These are phyloP conservation scores for Melampsora larici-populina DNA, from an alignment of 1,284 basidiomycete genomes.

Conservation along the genomic window DNA sequence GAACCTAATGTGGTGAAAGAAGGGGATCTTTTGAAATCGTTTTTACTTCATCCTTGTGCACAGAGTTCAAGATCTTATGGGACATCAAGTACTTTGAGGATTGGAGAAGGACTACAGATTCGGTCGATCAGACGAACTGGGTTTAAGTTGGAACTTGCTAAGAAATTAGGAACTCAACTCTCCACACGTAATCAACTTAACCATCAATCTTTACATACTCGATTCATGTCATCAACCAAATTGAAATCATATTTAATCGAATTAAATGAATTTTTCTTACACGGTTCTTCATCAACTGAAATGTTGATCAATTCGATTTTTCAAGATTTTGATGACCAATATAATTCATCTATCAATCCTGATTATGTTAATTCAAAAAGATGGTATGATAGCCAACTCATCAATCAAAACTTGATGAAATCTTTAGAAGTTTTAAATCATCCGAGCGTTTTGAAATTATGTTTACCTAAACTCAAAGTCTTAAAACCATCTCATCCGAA, in stretches of 20 bases:
- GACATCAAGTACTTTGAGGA: too few species aligned
- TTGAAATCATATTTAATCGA: conserved; percentile 11
- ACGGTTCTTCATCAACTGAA: background rate
- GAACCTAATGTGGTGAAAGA: too few species aligned
- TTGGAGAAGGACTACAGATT: too few species aligned
- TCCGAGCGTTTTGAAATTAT: background rate
- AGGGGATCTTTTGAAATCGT: too few species aligned
- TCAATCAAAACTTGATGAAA: conserved; percentile 15
- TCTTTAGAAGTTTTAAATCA: conserved; percentile 9
- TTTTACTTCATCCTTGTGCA: too few species aligned
- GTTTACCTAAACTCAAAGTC: conserved; percentile 20
- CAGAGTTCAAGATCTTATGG: too few species aligned
- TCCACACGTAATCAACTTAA: background rate
- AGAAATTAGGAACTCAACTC: too few species aligned
- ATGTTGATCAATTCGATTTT: conserved; percentile 20
- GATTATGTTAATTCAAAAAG: background rate
- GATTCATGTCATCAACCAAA: conserved; percentile 10
- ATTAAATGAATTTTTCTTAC: conserved; percentile 33
- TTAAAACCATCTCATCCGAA: background rate
- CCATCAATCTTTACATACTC: conserved; percentile 9
- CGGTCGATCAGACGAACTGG: too few species aligned
- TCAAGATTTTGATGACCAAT: background rate
- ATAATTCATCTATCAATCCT: background rate
- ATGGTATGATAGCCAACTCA: conserved; percentile 30
- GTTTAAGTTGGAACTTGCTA: too few species aligned